Evolutionary conservation across 2,329 filamentous ascomycete genomes (phyloP).

Genomic region (Pseudogymnoascus sp.): DNA sequence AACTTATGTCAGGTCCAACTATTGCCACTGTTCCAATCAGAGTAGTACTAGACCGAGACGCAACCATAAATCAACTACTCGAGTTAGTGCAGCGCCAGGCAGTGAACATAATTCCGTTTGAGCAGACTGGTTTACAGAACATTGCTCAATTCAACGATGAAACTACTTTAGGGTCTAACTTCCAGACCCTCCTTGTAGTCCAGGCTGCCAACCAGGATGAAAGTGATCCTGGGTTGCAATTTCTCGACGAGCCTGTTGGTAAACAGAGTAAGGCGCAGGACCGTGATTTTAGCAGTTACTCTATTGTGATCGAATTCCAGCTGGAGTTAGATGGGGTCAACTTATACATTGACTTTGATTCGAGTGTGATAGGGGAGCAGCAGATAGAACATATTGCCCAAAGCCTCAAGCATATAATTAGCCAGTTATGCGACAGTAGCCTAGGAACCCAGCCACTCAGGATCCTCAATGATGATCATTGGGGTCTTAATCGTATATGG

Average conservation of each 20-base stretch:
- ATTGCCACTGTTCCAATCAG: constrained; percentile 37
- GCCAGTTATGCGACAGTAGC: not conserved
- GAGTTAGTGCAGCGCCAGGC: constrained; percentile 25
- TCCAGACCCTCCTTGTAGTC: constrained; percentile 21
- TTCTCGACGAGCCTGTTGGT: not conserved
- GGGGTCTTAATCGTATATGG: not conserved
- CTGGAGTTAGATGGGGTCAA: constrained; percentile 1
- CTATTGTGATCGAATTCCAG: constrained; percentile 3
- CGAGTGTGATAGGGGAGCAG: not conserved
- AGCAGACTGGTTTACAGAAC: constrained; percentile 35
- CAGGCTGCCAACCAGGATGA: constrained; percentile 14
- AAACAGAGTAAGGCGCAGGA: not conserved
- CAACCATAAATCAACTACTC: not conserved
- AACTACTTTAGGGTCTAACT: constrained; percentile 16
- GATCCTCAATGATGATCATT: not conserved
- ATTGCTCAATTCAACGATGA: constrained; percentile 17
- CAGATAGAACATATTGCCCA: not conserved
- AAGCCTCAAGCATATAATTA: not conserved
- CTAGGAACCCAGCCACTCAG: not conserved
- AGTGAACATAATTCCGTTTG: constrained; percentile 42
- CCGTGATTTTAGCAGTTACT: constrained; percentile 1
- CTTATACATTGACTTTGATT: constrained; percentile 8
- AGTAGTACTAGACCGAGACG: constrained; percentile 12
- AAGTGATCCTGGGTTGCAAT: not conserved
- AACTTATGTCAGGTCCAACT: constrained; percentile 36